Conservation (phyloP, 2,329 filamentous ascomycete species). For the Cladosporium sp. region DNA sequence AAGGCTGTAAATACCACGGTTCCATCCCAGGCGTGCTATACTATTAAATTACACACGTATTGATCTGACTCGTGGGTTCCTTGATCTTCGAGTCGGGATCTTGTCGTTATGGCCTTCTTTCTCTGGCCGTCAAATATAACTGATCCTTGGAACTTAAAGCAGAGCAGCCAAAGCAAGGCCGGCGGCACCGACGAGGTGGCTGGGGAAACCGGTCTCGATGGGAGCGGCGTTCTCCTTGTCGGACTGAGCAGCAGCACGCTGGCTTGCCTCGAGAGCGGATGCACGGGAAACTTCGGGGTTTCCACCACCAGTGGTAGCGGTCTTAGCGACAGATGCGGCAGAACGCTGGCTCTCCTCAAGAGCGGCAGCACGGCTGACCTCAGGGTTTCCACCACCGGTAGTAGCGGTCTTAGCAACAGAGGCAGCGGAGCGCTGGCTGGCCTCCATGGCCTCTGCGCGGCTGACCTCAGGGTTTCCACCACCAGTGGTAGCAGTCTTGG, state of each 20-base stretch:
- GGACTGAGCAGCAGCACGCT: conserved; percentile 5
- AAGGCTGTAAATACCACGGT: neutral
- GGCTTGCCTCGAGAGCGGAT: conserved; percentile 4
- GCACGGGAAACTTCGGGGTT: conserved; percentile 1
- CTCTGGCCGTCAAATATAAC: neutral
- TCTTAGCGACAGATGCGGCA: neutral
- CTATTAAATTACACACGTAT: neutral
- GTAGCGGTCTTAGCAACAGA: neutral
- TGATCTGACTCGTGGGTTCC: neutral
- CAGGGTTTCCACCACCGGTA: neutral
- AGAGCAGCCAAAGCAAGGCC: conserved; percentile 8
- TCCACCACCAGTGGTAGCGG: neutral
- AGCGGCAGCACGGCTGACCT: conserved; percentile 3
- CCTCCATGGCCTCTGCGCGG: conserved; percentile 4
- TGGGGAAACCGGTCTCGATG: conserved; percentile 8
- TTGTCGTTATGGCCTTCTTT: neutral
- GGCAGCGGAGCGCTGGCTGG: conserved; percentile 5
- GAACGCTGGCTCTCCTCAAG: conserved; percentile 9
- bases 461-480: neutral
- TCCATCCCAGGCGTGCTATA: neutral
- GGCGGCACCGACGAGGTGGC: conserved; percentile 8
- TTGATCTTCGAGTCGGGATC: no score
- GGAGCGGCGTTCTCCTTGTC: conserved; percentile 3
- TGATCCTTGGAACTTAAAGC: neutral
- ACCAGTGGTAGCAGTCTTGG: neutral